phyloP scores from a whole-genome alignment of 108 stramenopile genomes.

The Parmales sp. region DNA sequence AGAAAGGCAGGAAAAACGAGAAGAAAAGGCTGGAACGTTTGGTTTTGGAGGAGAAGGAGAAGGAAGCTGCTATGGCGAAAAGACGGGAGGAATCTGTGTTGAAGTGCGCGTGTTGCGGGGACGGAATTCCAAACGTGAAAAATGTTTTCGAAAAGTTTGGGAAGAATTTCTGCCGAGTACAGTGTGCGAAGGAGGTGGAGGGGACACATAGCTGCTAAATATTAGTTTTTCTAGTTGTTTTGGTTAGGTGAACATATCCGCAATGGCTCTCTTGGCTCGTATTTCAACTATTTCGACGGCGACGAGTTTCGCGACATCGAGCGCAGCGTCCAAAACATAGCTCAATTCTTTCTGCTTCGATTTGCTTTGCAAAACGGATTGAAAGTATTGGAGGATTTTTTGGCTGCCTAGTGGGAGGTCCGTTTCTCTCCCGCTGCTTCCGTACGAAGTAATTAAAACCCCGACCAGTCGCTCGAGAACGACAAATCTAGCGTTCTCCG shows the following conservation, averaged over 20 bases:
- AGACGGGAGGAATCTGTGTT: conserved; percentile 18
- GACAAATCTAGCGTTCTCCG: background rate
- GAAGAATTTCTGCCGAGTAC: background rate
- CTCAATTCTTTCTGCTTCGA: conserved; percentile 45
- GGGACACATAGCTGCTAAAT: background rate
- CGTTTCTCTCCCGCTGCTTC: too few relatives aligned
- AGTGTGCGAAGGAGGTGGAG: background rate
- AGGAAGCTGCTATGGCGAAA: conserved; percentile 23
- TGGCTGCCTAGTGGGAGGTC: conserved; percentile 1
- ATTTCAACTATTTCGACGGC: conserved; percentile 78
- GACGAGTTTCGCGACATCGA: conserved; percentile 60
- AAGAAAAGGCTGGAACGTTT: background rate
- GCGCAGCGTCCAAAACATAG: conserved; percentile 55
- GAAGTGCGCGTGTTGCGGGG: background rate
- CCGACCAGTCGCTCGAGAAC: background rate
- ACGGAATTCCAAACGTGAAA: background rate
- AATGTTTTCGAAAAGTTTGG: background rate
- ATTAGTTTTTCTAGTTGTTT: background rate
- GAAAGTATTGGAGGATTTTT: conserved; percentile 7
- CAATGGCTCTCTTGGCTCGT: conserved; percentile 59
- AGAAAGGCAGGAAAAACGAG: background rate
- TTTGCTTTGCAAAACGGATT: conserved; percentile 31
- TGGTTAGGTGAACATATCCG: conserved; percentile 31
- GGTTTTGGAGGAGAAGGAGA: conserved; percentile 21
- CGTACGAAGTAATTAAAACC: too few relatives aligned